Percentiles rank a stretch among this genome's conserved stretches.
Evolutionary conservation across 2,329 filamentous ascomycete species (phyloP).

Genomic region (Westerdykella ornata): DNA sequence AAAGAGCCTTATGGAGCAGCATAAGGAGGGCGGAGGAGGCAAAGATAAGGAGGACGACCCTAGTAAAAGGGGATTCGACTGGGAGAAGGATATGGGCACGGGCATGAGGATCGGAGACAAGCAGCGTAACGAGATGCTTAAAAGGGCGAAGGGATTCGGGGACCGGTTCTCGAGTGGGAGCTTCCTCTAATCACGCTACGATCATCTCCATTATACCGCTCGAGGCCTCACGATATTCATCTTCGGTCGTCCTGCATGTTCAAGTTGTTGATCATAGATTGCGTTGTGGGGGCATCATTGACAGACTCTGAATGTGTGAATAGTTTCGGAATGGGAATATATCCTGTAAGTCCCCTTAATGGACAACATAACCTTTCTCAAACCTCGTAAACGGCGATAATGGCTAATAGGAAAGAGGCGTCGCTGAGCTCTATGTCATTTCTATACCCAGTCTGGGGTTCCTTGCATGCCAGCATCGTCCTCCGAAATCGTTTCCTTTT

Average conservation of each 20-base stretch:
- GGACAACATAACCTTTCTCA: background rate
- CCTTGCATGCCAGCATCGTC: too few species aligned
- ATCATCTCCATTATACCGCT: background rate
- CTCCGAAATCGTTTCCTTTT: too few species aligned
- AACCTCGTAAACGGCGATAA: too few species aligned
- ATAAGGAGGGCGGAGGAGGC: constrained; percentile 42
- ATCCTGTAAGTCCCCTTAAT: too few species aligned
- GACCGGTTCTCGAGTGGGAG: constrained; percentile 71
- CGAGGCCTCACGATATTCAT: too few species aligned
- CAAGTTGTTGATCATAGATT: background rate
- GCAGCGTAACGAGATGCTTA: constrained; percentile 72
- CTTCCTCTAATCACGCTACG: constrained; percentile 42
- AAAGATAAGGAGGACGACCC: constrained; percentile 79
- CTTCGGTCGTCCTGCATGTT: too few species aligned
- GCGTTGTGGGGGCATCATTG: background rate
- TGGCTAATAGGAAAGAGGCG: too few species aligned
- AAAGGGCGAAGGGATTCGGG: constrained; percentile 72
- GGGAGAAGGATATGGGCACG: constrained; percentile 86
- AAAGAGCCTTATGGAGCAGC: constrained; percentile 44
- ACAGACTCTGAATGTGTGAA: background rate
- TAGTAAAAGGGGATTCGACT: constrained; percentile 79
- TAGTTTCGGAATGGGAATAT: too few species aligned
- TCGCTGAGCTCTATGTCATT: too few species aligned
- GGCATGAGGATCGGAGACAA: constrained; percentile 64
- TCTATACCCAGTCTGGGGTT: too few species aligned